Percentiles rank a stretch among this genome's conserved stretches.
phyloP scores from a whole-genome alignment of 2,329 filamentous ascomycete genomes.

The Plenodomus biglobosus region DNA sequence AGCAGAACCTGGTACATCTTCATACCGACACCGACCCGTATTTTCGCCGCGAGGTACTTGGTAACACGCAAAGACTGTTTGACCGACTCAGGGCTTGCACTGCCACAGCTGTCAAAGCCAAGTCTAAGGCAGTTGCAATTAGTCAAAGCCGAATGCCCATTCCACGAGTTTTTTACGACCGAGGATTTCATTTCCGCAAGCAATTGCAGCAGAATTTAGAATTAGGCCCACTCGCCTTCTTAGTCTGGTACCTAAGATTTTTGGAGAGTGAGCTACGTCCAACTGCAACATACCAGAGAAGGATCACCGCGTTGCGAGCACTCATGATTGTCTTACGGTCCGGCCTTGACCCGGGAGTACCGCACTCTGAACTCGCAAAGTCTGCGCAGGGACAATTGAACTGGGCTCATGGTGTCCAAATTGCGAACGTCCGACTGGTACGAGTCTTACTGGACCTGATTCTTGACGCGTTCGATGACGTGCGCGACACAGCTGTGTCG shows the following conservation, averaged over 20 bases:
- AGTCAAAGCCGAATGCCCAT: conserved; percentile 17
- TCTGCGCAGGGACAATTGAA: conserved; percentile 51
- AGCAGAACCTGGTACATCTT: conserved; percentile 66
- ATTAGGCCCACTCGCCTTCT: conserved; percentile 62
- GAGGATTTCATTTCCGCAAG: neutral
- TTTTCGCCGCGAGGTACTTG: conserved; percentile 77
- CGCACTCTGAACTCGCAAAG: conserved; percentile 46
- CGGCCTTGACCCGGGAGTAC: conserved; percentile 60
- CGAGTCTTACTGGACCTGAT: conserved; percentile 75
- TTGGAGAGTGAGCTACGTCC: conserved; percentile 73
- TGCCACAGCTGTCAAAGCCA: conserved; percentile 30
- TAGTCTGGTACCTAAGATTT: conserved; percentile 75
- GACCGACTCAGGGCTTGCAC: conserved; percentile 61
- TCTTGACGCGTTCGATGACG: conserved; percentile 90
- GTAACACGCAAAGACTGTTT: conserved; percentile 73
- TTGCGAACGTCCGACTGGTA: conserved; percentile 51
- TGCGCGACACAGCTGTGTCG: conserved; percentile 60
- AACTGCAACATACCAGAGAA: conserved; percentile 85
- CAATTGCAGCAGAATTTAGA: conserved; percentile 24
- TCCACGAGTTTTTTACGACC: conserved; percentile 12
- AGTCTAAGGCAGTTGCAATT: conserved; percentile 7
- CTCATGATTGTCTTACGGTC: conserved; percentile 67
- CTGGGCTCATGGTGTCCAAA: conserved; percentile 54
- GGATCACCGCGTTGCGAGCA: conserved; percentile 76
- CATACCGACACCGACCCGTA: conserved; percentile 86